phyloP scores from a whole-genome alignment of 345 rosid genomes.

The Eucalyptus dawsonii region DNA sequence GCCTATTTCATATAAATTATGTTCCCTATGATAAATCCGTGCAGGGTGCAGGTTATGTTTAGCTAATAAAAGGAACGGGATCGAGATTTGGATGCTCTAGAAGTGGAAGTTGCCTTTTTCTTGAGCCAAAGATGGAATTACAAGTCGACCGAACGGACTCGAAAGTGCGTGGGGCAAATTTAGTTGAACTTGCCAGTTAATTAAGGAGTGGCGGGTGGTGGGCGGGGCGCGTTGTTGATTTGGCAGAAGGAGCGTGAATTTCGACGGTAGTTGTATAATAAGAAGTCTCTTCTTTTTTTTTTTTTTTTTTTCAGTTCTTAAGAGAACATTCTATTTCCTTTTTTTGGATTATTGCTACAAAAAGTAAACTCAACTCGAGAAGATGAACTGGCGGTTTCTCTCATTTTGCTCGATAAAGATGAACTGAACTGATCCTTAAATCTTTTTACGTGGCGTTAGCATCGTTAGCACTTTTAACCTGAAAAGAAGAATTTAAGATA shows the following conservation, averaged over 20 bases:
- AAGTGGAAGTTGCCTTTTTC: neutral
- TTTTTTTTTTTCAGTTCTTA: neutral
- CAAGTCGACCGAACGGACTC: neutral
- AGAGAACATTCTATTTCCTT: neutral
- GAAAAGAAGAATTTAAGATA: fast-evolving
- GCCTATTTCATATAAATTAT: neutral
- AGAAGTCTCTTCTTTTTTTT: no score
- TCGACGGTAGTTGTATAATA: neutral
- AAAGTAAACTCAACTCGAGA: neutral
- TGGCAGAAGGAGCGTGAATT: neutral
- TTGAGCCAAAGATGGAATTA: neutral
- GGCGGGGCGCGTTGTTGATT: neutral
- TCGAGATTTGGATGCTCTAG: neutral
- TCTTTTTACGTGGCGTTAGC: neutral
- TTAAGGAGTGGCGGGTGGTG: neutral
- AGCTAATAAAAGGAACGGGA: neutral
- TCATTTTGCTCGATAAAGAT: neutral
- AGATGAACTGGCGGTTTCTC: neutral
- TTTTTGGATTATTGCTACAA: neutral
- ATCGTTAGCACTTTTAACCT: fast-evolving
- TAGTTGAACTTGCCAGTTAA: neutral
- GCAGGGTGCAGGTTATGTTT: neutral
- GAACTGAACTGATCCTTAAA: neutral
- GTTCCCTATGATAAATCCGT: neutral
- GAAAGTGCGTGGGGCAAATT: neutral